Evolutionary conservation across 495 filamentous ascomycete species (phyloP).

Genomic region (Talaromyces nanjingensis): DNA sequence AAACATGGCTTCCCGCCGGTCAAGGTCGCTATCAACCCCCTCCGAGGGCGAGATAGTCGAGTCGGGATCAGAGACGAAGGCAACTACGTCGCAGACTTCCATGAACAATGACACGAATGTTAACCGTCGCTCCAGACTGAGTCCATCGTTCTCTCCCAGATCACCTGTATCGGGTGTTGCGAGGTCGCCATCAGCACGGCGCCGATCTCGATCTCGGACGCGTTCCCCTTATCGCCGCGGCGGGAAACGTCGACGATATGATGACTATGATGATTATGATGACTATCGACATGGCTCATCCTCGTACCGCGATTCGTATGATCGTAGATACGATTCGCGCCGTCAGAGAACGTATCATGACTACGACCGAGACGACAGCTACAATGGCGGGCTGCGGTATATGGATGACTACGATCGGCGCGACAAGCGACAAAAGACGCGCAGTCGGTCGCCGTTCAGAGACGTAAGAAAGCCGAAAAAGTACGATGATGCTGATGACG

Average conservation of each 20-base stretch:
- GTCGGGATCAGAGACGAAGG: slow-evolving; percentile 60
- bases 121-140: slow-evolving; percentile 64
- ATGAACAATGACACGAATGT: slow-evolving; percentile 61
- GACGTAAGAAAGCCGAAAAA: slow-evolving; percentile 36
- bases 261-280: slow-evolving; percentile 48
- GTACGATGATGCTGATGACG: slow-evolving; percentile 28
- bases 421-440: slow-evolving; percentile 59
- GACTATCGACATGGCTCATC: slow-evolving; percentile 42
- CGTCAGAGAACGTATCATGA: slow-evolving; percentile 53
- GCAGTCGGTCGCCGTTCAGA: slow-evolving; percentile 52
- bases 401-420: slow-evolving; percentile 54
- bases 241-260: slow-evolving; percentile 64
- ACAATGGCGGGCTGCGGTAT: slow-evolving; percentile 39
- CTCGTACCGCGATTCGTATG: slow-evolving; percentile 29
- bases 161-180: slow-evolving; percentile 35
- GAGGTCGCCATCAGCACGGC: slow-evolving; percentile 29
- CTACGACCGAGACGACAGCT: slow-evolving; percentile 52
- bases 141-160: slow-evolving; percentile 40
- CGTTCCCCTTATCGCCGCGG: slow-evolving; percentile 44
- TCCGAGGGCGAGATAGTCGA: slow-evolving; percentile 87
- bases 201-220: slow-evolving; percentile 33
- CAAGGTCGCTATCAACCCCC: slow-evolving; percentile 42
- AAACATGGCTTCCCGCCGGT: slow-evolving; percentile 31
- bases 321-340: slow-evolving; percentile 21
- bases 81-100: slow-evolving; percentile 71